Base-by-base conservation (phyloP, 495 filamentous ascomycete genomes). In the Podospora comata region DNA sequence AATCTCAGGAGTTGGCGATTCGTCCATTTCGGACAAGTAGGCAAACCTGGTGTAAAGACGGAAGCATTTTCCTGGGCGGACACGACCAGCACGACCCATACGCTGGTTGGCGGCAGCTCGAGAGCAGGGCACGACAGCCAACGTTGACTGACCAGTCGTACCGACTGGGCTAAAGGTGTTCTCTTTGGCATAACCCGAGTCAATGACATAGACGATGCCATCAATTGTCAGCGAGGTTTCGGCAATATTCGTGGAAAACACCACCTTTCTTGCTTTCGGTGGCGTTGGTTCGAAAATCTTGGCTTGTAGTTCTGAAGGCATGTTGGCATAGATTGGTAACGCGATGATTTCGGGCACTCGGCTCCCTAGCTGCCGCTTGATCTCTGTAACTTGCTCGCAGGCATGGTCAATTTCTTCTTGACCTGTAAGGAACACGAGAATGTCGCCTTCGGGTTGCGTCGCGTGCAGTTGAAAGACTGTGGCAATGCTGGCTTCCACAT, bases 381-480 rank as follows among this genome's bases (percentile, higher is more conserved):
- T 94, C 65, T 96, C 92, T 62, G 88, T 85, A 7, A 96, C 81
- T 73, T 91, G 91, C 67, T 89, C 88, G 67, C 93, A 92, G 1
- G 91, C 91, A 3, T 89, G 87, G 73, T 96, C 92, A 58, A 96
- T 96, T 74, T 96, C 92, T 71, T 96, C 92, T 74, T 96, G 92
- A 20, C 92, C 92, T 1, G 92, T 96, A 58, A 96, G 80, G 76
- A 96, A 96, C 20, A 96, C 92, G 6, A 99, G 77, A 55, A 99
- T 97, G 75, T 96, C 96, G 20, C 95, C 95, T 64, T 85, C 84
- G 0, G 90, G 89, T 72, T 97, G 92, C 1, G 90, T 90, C 2
- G 95, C 89, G 74, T 99, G 95, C 66, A 99, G 97, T 77, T 98
- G 95, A 74, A 99, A 97, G 28, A 97, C 87, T 0, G 95, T 98